phyloP scores from a whole-genome alignment of 805 yeast species.

The Candida hungchunana region DNA sequence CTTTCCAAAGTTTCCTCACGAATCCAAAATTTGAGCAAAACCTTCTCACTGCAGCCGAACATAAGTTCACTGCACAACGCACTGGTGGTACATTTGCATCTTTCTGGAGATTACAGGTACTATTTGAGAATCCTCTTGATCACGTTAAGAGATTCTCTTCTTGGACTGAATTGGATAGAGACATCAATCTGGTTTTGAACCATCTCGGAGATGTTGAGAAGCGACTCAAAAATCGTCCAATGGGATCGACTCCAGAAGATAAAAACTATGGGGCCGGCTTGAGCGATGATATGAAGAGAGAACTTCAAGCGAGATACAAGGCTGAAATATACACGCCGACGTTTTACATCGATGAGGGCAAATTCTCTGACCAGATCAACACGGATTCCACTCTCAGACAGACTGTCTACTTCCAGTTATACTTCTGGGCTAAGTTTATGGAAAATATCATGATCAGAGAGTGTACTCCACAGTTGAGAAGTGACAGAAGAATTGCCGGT shows the following conservation, averaged over 20 bases:
- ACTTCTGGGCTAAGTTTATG: conserved; percentile 4
- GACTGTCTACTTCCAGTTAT: conserved; percentile 11
- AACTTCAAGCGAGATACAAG: conserved; percentile 13
- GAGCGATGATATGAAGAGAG: conserved; percentile 8
- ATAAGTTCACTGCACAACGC: neutral
- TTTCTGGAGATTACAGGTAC: conserved; percentile 21
- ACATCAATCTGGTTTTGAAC: neutral
- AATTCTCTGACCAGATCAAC: conserved; percentile 17
- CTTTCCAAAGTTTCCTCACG: conserved; percentile 7
- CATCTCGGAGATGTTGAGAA: neutral
- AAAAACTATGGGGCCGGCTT: conserved; percentile 6
- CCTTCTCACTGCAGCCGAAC: conserved; percentile 11
- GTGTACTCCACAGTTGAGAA: neutral
- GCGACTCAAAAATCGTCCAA: neutral
- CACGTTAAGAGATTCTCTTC: neutral
- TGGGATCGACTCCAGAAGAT: neutral
- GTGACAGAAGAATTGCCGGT: neutral
- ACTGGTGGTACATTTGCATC: neutral
- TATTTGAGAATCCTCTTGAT: conserved; percentile 18
- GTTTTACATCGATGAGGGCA: conserved; percentile 12
- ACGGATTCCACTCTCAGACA: conserved; percentile 18
- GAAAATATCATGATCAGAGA: neutral
- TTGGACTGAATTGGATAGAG: neutral
- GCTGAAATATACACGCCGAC: conserved; percentile 16
- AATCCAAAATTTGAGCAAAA: conserved; percentile 18